Percentiles rank a stretch among this genome's conserved stretches.
Evolutionary conservation across 495 filamentous ascomycete genomes (phyloP).

Genomic region (Daldinia decipiens): DNA sequence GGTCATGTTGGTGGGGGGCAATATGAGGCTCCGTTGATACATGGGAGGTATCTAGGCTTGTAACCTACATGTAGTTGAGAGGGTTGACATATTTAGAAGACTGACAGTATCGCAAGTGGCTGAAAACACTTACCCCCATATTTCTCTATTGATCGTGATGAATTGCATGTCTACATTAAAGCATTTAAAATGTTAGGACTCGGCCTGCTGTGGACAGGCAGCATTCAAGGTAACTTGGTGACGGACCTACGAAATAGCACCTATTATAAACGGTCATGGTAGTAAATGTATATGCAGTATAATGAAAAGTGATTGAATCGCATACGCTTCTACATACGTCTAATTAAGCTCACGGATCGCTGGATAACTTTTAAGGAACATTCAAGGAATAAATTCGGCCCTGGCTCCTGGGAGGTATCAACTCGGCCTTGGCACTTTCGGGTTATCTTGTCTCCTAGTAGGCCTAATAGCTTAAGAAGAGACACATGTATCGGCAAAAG

Average conservation of each 20-base stretch:
- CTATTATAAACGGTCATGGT: not conserved
- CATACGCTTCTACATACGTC: slow-evolving; percentile 23
- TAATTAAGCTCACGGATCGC: slow-evolving; percentile 32
- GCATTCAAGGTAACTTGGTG: not conserved
- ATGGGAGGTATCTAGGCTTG: not conserved
- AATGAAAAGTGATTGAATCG: not conserved
- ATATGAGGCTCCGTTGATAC: not conserved
- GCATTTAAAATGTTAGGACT: not conserved
- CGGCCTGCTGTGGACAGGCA: not conserved
- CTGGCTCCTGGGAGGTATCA: slow-evolving; percentile 22
- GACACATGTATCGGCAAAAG: not conserved
- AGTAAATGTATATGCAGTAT: not conserved
- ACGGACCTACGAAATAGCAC: not conserved
- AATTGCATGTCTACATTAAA: not conserved
- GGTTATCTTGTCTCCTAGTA: not conserved
- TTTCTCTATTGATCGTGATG: not conserved
- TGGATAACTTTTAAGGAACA: slow-evolving; percentile 4
- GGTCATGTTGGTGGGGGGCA: not conserved
- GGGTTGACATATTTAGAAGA: not conserved
- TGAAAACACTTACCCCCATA: not conserved
- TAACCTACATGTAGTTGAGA: no score
- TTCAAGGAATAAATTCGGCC: slow-evolving; percentile 12
- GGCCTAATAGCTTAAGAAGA: not conserved
- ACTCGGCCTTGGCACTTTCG: slow-evolving; percentile 13
- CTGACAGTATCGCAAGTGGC: not conserved